Base-by-base conservation (phyloP, 2,329 filamentous ascomycete genomes). In the Colletotrichum camelliae region DNA sequence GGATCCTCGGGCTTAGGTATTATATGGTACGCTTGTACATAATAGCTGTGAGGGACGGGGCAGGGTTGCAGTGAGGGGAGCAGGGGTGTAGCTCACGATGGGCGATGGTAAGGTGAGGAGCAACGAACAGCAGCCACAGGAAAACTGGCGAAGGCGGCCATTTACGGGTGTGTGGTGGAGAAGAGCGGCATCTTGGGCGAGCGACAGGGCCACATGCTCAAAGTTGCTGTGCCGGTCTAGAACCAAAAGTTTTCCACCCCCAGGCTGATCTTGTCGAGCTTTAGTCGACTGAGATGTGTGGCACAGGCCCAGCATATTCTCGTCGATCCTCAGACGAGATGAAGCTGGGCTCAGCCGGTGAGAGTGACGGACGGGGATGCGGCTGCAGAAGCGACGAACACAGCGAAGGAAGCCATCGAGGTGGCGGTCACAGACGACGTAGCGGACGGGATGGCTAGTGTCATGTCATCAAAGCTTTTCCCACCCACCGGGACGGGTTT, bases 11-110 rank as follows among this genome's bases (percentile, higher is more conserved):
- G 66, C 66, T 48, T 67, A 57, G 52, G 57, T 74, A 24, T 70
- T 75, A 75, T 76, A 76, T 76, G 74, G 72, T 66, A 37, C 74
- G 71, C 74, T 62, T 76, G 65, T 75, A 76, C 74, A 75, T 62
- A 76, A 76, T 61, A 55, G 72, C 27, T 66, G 74, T 6, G 65
- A 76, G 66, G 68, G 60, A 76, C 52, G 52, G 71, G 72, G 52
- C 66, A 76, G 74, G 72, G 74, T 67, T 71, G 61, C 61, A 76
- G 43, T 75, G 74, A 76, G 67, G 74, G 71, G 72, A 67, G 60
- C 74, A 76, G 72, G 74, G 74, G 60, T 66, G 27, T 21, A 58
- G 31, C 57, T 58, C 70, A 65, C 65, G 62, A 70, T 62, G 66
- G 67, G 66, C 39, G 61, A 76, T 70, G 67, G 35, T 35, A 67